Evolutionary conservation across 176 grass and related monocot species (phyloP), one percentile per base, ranked within the genome.

Genomic region (Eremochloa ophiuroides): DNA sequence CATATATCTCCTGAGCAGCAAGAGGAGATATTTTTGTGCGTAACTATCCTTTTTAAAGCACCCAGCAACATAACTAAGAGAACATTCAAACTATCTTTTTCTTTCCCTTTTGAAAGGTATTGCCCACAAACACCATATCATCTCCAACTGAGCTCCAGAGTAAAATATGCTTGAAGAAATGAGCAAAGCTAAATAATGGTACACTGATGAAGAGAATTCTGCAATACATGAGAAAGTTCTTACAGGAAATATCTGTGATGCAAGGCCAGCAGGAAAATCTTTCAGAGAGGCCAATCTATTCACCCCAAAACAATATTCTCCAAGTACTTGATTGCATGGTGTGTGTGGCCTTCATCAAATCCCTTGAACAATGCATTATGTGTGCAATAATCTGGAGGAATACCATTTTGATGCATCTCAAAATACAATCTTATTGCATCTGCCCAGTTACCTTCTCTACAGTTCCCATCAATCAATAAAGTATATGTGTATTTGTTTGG

Each of bases 401-500:
- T 60, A 81, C 61, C 88, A 53, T 86, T 93, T 77, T 84, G 82
- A 78, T 91, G 83, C 93, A 97, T 97, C 76, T 93, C 90, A 80
- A 59, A 63, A 80, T 89, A 91, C 31, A 91, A 69, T 63, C 66
- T 78, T 42, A 91, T 82, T 40, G 43, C 91, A 82, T 89, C 80
- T 33, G 10, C 83, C 81, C 84, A 93, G 35, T 91, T 91, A 67
- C 75, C 50, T 69, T 85, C 71, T 85, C 66, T 89, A 74, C 87
- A 90, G 75, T 82, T 83, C 43, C 73, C 89, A 75, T 84, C 69
- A 70, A 97, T 89, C 58, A 97, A 75, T 69, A 89, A 85, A 83
- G 91, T 91, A 83, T 85, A 97, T 4, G 86, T 89, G 35, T 89
- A 91, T 70, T 87, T 97, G 78, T 89, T 91, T 80, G 86, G 86